Conservation (phyloP, 352 stramenopile species). For the Phytopythium montanum region DNA sequence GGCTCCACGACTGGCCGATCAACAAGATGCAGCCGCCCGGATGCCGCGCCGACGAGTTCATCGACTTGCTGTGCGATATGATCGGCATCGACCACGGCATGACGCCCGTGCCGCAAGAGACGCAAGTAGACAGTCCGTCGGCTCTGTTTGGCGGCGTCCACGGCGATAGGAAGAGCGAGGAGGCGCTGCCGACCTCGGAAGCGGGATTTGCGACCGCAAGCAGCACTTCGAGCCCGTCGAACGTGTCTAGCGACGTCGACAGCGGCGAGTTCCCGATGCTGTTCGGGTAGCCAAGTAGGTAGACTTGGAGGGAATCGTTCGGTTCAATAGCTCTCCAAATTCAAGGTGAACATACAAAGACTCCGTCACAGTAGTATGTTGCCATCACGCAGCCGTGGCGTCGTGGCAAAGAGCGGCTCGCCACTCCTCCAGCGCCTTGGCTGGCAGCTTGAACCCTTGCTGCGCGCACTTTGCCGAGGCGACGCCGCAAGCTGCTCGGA, state of each 20-base stretch:
- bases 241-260: conserved; percentile 4
- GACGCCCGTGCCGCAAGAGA: conserved; percentile 14
- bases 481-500: conserved; percentile 48
- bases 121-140: not conserved
- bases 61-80: conserved; percentile 70
- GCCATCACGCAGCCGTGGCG: not conserved
- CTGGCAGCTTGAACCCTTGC: conserved; percentile 40
- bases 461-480: conserved; percentile 59
- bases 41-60: conserved; percentile 67
- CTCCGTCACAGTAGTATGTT: no score
- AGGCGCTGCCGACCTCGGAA: not conserved
- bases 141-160: not conserved
- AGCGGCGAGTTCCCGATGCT: not conserved
- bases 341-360: not conserved
- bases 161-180: not conserved
- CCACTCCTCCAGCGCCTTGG: conserved; percentile 18
- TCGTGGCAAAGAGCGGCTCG: conserved; percentile 8
- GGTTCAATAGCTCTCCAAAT: not conserved
- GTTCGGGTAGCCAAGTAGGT: not conserved
- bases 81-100: conserved; percentile 56
- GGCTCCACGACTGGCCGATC: conserved; percentile 78
- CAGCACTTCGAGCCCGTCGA: not conserved
- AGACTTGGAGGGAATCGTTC: not conserved
- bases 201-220: conserved; percentile 2
- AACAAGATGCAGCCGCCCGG: conserved; percentile 70